Evolutionary conservation across 805 yeast species (phyloP).

Genomic region (Peterozyma toletana): DNA sequence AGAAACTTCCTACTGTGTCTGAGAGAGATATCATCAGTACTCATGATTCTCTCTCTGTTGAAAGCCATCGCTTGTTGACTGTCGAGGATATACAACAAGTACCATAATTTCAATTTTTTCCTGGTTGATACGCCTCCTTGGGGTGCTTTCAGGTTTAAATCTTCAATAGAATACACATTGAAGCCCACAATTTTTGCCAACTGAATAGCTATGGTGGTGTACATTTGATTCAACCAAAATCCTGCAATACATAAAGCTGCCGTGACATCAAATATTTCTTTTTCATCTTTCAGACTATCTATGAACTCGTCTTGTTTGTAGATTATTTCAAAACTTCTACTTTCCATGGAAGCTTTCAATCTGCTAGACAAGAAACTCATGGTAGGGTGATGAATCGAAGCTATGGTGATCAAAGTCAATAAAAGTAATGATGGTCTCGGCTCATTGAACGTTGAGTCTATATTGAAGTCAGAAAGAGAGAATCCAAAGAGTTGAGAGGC

Average conservation of each 20-base stretch:
- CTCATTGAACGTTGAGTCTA: conserved; percentile 39
- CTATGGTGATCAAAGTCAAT: conserved; percentile 53
- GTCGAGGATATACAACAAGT: conserved; percentile 54
- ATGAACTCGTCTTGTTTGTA: conserved; percentile 15
- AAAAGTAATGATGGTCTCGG: conserved; percentile 46
- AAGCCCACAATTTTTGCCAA: conserved; percentile 49
- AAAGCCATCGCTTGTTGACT: conserved; percentile 62
- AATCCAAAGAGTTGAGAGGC: conserved; percentile 65
- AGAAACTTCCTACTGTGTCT: conserved; percentile 33
- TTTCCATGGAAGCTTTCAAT: conserved; percentile 21
- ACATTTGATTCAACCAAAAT: conserved; percentile 63
- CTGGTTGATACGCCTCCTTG: conserved; percentile 19
- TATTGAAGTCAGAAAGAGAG: conserved; percentile 40
- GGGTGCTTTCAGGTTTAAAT: neutral
- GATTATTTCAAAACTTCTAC: conserved; percentile 21
- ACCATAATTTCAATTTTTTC: conserved; percentile 57
- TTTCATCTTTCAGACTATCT: conserved; percentile 29
- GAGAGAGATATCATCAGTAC: conserved; percentile 35
- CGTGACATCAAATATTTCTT: conserved; percentile 52
- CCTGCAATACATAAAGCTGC: conserved; percentile 59
- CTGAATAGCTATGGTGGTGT: conserved; percentile 63
- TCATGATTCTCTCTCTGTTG: conserved; percentile 50
- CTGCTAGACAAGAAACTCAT: conserved; percentile 15
- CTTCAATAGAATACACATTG: conserved; percentile 16
- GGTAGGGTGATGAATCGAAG: conserved; percentile 53